Base-by-base conservation (phyloP, 1,284 basidiomycete genomes). In the Ustilago nuda region DNA sequence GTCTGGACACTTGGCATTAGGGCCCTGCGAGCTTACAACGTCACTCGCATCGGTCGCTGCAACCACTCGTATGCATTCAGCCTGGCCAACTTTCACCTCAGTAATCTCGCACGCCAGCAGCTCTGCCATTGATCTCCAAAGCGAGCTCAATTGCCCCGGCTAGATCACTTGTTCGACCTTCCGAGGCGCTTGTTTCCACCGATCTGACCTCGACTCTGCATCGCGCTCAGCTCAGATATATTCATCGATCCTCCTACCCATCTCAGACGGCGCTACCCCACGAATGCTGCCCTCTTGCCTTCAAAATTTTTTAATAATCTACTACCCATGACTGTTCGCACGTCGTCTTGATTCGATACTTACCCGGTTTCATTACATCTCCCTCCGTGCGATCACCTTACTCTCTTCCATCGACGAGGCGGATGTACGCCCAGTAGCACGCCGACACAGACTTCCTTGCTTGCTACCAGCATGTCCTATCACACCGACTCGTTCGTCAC, bases 381-480 rank as follows among this genome's bases (percentile, higher is more conserved):
- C 30, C 39, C n/a, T 19, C 43, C n/a, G 51, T 35, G 36, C 23
- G 39, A 35, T 41, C 17, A 30, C 27, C 37, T 17, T 13, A 23
- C 35, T 13, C 27, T 51, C 11, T n/a, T n/a, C 17, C 33, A 13
- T 35, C 43, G 19, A 45, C 45, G 19, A 19, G 46, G 5, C 56
- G 36, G 15, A 63, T 56, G 68, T 50, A n/a, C 35, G 30, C 43
- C 35, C 35, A 62, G 17, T 27, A 13, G 12, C 36, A 12, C 3
- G 8, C 27, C 13, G 33, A 15, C 2, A 11, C 1, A 19, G 19
- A 30, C 1, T 30, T 50, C 43, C 43, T 45, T 19, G 36, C 50
- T 50, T 39, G 30, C 8, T 48, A 9, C 48, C 71, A 74, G 51
- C 66, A 74, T 74, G 72, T 68, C 72, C 17, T 74, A 61, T 57